Evolutionary conservation across 805 yeast species (phyloP), one percentile per base, ranked within the genome.

Genomic region (Priceomyces haplophilus): DNA sequence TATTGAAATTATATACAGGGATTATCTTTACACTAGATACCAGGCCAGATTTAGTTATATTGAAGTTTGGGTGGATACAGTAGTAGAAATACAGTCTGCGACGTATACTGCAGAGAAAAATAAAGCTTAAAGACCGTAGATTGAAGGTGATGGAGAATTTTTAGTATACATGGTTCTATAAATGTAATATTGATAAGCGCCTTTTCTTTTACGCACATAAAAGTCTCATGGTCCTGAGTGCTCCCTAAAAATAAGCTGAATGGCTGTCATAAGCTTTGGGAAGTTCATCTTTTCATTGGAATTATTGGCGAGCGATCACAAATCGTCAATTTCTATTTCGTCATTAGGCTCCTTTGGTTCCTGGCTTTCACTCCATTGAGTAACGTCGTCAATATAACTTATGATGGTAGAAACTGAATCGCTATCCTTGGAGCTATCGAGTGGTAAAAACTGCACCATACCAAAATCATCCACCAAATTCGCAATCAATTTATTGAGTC

Each of bases 341-440:
- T 88, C 97, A 21, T 79, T 76, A 0, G 98, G 98, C 61, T 91
- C 97, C 60, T 91, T 91, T 25, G 97, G 98, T 62, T 93, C 99
- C 63, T 93, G 98, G 3, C 80, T 69, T 60, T 93, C 99, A 17
- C 88, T 82, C 99, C 99, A 93, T 60, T 93, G 99, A 0, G 99
- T 93, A 21, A 91, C 85, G 61, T 93, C 99, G 58, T 93, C 99
- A 17, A 93, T 86, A 60, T 89, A 89, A 57, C 95, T 85, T 51
- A 93, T 72, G 42, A 93, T 91, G 0, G 89, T 83, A 10, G 83
- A 79, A 17, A 93, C 83, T 37, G 88, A 78, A 34, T 82, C 88
- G 37, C 88, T 81, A 36, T 82, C 84, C 54, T 73, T 72, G 21
- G 72, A 62, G 50, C 82, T 77, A 57, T 89, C 95, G 49, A 93